A percentile compares a stretch with the other conserved stretches of the same genome.
Evolutionary conservation across 2,329 filamentous ascomycete genomes (phyloP).

Genomic region (Neofusicoccum sp.): DNA sequence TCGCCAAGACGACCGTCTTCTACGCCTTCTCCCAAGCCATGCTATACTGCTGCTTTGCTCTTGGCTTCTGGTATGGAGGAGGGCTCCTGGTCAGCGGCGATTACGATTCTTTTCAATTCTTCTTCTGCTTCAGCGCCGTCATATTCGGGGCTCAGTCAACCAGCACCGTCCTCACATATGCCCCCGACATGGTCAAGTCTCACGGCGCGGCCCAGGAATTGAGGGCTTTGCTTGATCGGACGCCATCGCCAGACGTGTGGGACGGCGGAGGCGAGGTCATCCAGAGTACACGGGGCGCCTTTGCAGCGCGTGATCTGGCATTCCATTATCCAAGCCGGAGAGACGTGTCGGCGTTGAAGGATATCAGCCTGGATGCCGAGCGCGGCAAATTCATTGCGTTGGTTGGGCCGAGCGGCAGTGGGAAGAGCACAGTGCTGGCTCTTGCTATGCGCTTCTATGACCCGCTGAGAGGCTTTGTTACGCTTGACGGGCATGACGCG

Average conservation of each 20-base stretch:
- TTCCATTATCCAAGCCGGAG: slow-evolving; percentile 83
- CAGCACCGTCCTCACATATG: slow-evolving; percentile 84
- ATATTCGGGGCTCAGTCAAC: slow-evolving; percentile 88
- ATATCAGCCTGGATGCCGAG: slow-evolving; percentile 72
- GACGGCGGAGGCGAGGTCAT: slow-evolving; percentile 51
- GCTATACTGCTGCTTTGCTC: slow-evolving; percentile 73
- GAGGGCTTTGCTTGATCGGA: slow-evolving; percentile 80
- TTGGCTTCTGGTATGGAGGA: slow-evolving; percentile 93
- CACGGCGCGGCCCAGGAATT: slow-evolving; percentile 80
- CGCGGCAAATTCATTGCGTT: slow-evolving; percentile 85
- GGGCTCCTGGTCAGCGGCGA: slow-evolving; percentile 71
- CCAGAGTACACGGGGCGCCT: no score
- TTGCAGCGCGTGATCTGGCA: no score
- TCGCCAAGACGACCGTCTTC: slow-evolving; percentile 71
- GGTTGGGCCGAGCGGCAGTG: slow-evolving; percentile 91
- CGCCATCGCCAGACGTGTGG: slow-evolving; percentile 77
- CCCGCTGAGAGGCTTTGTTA: slow-evolving; percentile 76
- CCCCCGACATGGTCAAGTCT: slow-evolving; percentile 91
- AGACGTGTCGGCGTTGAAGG: slow-evolving; percentile 88
- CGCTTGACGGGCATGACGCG: slow-evolving; percentile 82
- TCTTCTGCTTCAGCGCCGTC: slow-evolving; percentile 79
- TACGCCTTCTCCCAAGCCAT: slow-evolving; percentile 82
- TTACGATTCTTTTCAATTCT: slow-evolving; percentile 82
- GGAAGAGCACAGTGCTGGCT: slow-evolving; percentile 91
- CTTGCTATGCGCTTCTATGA: slow-evolving; percentile 95